Evolutionary conservation across 768 basidiomycete genomes (phyloP).

Genomic region (Mycena epipterygia): DNA sequence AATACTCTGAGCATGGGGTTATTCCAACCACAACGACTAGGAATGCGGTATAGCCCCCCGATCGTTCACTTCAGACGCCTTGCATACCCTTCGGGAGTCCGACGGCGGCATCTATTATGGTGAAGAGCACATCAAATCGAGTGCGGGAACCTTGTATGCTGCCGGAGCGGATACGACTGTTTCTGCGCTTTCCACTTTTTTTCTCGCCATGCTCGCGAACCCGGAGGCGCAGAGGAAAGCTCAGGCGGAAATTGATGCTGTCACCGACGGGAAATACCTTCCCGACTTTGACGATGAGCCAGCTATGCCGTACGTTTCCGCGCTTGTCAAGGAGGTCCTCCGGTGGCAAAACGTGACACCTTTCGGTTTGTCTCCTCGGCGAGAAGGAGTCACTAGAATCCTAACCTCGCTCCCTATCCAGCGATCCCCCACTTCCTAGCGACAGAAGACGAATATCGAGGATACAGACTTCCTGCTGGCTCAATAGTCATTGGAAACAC

Average conservation of each 20-base stretch:
- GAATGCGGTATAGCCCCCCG: too few relatives aligned
- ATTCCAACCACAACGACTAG: too few relatives aligned
- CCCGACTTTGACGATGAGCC: constrained; percentile 41
- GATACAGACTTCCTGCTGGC: constrained; percentile 50
- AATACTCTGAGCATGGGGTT: too few relatives aligned
- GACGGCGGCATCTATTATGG: too few relatives aligned
- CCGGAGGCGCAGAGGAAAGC: constrained; percentile 47
- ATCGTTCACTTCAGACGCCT: too few relatives aligned
- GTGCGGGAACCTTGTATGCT: constrained; percentile 2
- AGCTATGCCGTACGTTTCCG: constrained; percentile 38
- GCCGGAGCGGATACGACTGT: not conserved
- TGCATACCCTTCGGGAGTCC: too few relatives aligned
- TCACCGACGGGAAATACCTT: constrained; percentile 42
- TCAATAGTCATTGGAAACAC: constrained; percentile 43
- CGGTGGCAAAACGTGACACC: constrained; percentile 19
- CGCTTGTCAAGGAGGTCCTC: constrained; percentile 14
- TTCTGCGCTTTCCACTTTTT: constrained; percentile 33
- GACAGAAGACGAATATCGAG: constrained; percentile 51
- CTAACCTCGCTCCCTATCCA: not conserved
- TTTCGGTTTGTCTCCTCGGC: not conserved
- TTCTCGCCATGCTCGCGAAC: constrained; percentile 45
- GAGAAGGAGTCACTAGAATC: too few relatives aligned
- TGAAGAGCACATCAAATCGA: not conserved
- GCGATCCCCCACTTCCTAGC: constrained; percentile 46
- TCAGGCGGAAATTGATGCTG: constrained; percentile 47